Conservation (phyloP, 495 filamentous ascomycete genomes). For the Cudoniella acicularis region DNA sequence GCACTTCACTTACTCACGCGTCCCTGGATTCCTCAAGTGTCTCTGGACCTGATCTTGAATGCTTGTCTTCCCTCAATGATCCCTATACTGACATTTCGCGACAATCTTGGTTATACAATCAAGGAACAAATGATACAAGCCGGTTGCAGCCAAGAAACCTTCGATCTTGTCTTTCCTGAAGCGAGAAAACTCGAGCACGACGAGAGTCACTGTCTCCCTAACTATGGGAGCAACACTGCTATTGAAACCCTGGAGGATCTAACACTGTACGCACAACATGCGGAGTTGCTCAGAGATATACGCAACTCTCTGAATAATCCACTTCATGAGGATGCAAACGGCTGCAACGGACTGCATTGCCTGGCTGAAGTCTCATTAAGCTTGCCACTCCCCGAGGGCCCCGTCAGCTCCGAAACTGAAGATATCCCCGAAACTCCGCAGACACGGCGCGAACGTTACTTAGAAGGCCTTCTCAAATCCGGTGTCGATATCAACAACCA, state of each 20-base stretch:
- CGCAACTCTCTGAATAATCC: conserved; percentile 13
- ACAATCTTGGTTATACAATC: conserved; percentile 9
- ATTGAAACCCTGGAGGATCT: conserved; percentile 14
- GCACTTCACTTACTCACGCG: conserved; percentile 1
- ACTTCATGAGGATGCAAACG: conserved; percentile 33
- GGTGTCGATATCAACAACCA: conserved; percentile 41
- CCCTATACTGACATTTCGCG: not conserved
- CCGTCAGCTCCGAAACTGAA: not conserved
- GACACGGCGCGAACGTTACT: conserved; percentile 24
- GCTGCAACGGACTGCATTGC: conserved; percentile 47
- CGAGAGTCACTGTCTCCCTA: not conserved
- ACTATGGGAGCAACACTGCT: not conserved
- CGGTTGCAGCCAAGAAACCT: not conserved
- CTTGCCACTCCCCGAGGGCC: conserved; percentile 19
- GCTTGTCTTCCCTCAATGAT: not conserved
- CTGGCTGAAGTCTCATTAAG: conserved; percentile 38
- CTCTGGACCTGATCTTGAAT: not conserved
- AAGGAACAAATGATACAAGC: not conserved
- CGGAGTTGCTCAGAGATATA: conserved; percentile 2
- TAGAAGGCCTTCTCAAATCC: conserved; percentile 33
- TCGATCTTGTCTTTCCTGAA: not conserved
- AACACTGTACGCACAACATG: conserved; percentile 7
- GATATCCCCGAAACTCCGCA: not conserved
- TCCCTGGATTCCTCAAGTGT: not conserved
- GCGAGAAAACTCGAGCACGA: not conserved